Percentiles rank a stretch among this genome's conserved stretches.
These are phyloP conservation scores for Rubia yunnanensis DNA, from an alignment of 257 asterid species.

Conservation along the genomic window DNA sequence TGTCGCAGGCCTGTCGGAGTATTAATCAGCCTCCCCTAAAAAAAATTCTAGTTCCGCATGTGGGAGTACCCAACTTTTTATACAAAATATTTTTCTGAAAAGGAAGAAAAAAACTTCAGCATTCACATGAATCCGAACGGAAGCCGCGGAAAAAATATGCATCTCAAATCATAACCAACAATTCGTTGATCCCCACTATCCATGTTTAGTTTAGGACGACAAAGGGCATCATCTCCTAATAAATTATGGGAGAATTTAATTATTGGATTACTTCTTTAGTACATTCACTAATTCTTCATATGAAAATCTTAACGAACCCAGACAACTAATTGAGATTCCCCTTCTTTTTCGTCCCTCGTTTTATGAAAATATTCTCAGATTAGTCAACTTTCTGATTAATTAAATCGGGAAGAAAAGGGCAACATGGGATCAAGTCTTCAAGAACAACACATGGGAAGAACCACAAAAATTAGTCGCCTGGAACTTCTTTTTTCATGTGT, in stretches of 20 bases:
- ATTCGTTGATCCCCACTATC: neutral
- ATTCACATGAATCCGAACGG: too few species aligned
- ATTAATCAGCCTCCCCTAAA: too few species aligned
- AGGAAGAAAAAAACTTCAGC: neutral
- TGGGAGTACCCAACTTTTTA: neutral
- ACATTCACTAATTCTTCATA: neutral
- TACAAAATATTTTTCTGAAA: neutral
- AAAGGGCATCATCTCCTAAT: conserved; percentile 1
- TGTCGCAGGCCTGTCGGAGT: too few species aligned
- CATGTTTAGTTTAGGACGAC: neutral
- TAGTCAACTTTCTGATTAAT: conserved; percentile 4
- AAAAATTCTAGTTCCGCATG: neutral
- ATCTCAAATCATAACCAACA: neutral
- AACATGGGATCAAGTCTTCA: conserved; percentile 1
- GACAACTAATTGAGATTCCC: conserved; percentile 6
- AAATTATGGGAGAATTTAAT: neutral
- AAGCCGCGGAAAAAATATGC: too few species aligned
- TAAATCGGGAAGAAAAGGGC: neutral
- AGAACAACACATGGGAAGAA: conserved; percentile 10
- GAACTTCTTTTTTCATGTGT: neutral
- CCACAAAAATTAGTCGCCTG: neutral
- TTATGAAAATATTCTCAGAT: neutral
- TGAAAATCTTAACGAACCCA: neutral
- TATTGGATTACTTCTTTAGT: neutral
- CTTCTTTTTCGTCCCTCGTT: neutral